A percentile compares a stretch with the other conserved stretches of the same genome.
phyloP scores from a whole-genome alignment of 148 eudicot species.

The Arctostaphylos glauca region DNA sequence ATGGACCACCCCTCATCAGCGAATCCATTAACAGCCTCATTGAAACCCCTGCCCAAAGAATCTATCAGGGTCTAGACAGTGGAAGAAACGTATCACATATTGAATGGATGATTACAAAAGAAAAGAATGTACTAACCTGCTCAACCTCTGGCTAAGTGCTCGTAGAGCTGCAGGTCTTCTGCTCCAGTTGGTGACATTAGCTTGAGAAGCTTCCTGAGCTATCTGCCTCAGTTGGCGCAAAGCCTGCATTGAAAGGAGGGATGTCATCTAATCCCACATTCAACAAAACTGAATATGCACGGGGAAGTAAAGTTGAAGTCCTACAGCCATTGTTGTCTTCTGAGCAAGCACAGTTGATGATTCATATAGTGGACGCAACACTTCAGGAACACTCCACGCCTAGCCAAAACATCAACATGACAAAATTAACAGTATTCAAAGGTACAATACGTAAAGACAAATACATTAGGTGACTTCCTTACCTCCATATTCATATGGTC shows the following conservation, averaged over 20 bases:
- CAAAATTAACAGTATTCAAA: neutral
- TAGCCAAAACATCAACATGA: slow-evolving; percentile 6
- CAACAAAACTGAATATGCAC: neutral
- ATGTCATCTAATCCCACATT: neutral
- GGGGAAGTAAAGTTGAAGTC: neutral
- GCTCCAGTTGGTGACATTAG: slow-evolving; percentile 61
- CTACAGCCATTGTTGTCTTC: slow-evolving; percentile 75
- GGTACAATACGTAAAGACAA: neutral
- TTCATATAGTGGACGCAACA: slow-evolving; percentile 74
- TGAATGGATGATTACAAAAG: neutral
- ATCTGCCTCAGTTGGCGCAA: slow-evolving; percentile 78
- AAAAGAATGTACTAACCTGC: slow-evolving; percentile 40
- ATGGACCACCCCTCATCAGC: slow-evolving; percentile 85
- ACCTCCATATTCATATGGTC: slow-evolving; percentile 87
- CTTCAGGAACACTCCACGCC: slow-evolving; percentile 91
- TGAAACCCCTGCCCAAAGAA: slow-evolving; percentile 57
- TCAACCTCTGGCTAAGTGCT: slow-evolving; percentile 74
- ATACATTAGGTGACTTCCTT: neutral
- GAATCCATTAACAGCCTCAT: slow-evolving; percentile 80
- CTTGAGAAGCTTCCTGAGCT: slow-evolving; percentile 71
- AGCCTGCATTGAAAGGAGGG: slow-evolving; percentile 40
- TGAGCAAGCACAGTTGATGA: slow-evolving; percentile 79
- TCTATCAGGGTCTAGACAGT: neutral
- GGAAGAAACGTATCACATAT: neutral
- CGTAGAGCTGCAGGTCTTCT: slow-evolving; percentile 78